These are phyloP conservation scores for Perkinsus chesapeaki DNA, from an alignment of 169 alveolate species.

Conservation along the genomic window DNA sequence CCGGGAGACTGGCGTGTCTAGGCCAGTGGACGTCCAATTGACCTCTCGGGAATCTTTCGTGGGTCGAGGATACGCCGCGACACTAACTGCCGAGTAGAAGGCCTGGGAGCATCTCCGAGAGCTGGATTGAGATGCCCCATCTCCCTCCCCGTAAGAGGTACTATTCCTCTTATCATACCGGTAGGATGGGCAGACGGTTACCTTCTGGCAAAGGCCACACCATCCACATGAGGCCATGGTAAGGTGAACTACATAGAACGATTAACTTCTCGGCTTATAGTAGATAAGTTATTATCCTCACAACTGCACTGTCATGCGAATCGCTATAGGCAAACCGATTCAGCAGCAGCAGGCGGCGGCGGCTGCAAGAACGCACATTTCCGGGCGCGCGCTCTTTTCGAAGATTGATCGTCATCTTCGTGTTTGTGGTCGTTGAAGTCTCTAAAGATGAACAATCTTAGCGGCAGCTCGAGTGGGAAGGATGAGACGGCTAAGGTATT, in stretches of 20 bases:
- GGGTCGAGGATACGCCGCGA: neutral
- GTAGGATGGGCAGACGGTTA: neutral
- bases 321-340: too few species aligned
- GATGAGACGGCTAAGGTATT: slow-evolving; percentile 53
- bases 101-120: neutral
- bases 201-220: neutral
- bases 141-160: neutral
- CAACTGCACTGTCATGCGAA: too few species aligned
- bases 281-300: too few species aligned
- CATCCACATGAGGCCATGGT: neutral
- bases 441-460: neutral
- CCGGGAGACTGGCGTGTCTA: neutral
- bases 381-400: neutral
- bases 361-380: neutral
- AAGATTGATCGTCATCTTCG: neutral
- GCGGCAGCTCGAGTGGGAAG: neutral
- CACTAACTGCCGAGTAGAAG: neutral
- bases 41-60: neutral
- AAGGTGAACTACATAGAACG: neutral
- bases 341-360: too few species aligned
- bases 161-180: neutral
- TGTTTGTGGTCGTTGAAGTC: neutral
- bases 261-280: neutral
- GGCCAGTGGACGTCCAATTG: neutral
- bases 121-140: neutral